phyloP scores from a whole-genome alignment of 148 eudicot genomes.

The Rhododendron henanense region DNA sequence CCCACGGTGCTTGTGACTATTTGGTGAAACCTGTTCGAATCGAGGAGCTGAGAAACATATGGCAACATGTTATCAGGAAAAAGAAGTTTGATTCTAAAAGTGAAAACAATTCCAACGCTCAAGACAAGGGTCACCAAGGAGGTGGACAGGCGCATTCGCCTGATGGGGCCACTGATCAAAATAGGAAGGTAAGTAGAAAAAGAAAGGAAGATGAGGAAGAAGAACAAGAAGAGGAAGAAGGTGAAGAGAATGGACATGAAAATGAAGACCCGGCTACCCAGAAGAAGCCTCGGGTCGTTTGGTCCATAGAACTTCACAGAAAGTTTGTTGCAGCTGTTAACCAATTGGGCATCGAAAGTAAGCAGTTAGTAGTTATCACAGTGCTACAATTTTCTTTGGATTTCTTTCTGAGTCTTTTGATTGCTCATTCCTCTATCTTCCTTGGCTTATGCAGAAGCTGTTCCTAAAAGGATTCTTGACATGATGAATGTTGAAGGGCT shows the following conservation, averaged over 20 bases:
- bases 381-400: neutral
- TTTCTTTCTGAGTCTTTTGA: neutral
- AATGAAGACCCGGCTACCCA: constrained; percentile 53
- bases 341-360: constrained; percentile 72
- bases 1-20: constrained; percentile 92
- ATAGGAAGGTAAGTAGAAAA: constrained; percentile 29
- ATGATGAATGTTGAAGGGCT: constrained; percentile 85
- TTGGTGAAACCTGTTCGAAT: constrained; percentile 85
- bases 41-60: constrained; percentile 82
- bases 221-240: constrained; percentile 24
- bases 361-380: constrained; percentile 27
- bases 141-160: constrained; percentile 26
- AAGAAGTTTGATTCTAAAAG: constrained; percentile 26
- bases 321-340: constrained; percentile 89
- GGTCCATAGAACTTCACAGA: constrained; percentile 81
- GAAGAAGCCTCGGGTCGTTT: constrained; percentile 77
- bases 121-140: constrained; percentile 23
- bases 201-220: constrained; percentile 38
- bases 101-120: constrained; percentile 16
- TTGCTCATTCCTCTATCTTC: neutral
- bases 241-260: constrained; percentile 30
- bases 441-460: constrained; percentile 65
- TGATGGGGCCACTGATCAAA: constrained; percentile 14
- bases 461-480: constrained; percentile 94
- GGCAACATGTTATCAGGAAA: constrained; percentile 79